Evolutionary conservation across 257 asterid genomes (phyloP).

Genomic region (Coffea canephora): DNA sequence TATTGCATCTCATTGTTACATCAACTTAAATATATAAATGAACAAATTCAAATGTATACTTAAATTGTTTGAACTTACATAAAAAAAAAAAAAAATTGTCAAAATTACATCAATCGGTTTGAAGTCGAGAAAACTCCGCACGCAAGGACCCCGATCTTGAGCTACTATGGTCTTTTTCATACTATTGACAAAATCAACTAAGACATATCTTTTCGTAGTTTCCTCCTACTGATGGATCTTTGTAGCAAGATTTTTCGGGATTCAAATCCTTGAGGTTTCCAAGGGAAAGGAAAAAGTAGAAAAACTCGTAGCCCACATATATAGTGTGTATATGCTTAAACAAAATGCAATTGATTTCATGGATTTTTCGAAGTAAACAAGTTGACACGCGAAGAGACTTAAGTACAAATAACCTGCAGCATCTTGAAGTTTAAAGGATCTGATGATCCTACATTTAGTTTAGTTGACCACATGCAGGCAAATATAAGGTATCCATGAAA

Average conservation of each 20-base stretch:
- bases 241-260: not conserved
- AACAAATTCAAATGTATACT: no score
- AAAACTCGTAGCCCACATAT: not conserved
- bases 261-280: not conserved
- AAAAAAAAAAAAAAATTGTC: no score
- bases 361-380: not conserved
- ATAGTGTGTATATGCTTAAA: not conserved
- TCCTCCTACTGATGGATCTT: not conserved
- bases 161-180: not conserved
- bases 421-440: not conserved
- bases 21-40: no score
- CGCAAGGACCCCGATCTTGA: no score
- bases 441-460: not conserved
- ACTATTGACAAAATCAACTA: not conserved
- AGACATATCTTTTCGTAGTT: not conserved
- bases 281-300: not conserved
- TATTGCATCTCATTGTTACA: no score
- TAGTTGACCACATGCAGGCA: conserved; percentile 9
- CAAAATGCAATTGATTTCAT: not conserved
- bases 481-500: conserved; percentile 6
- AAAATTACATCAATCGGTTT: no score
- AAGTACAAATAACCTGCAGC: not conserved
- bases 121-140: no score
- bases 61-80: no score
- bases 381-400: not conserved